These are phyloP conservation scores for Talaromyces thailandensis DNA, from an alignment of 495 filamentous ascomycete genomes.

Conservation along the genomic window DNA sequence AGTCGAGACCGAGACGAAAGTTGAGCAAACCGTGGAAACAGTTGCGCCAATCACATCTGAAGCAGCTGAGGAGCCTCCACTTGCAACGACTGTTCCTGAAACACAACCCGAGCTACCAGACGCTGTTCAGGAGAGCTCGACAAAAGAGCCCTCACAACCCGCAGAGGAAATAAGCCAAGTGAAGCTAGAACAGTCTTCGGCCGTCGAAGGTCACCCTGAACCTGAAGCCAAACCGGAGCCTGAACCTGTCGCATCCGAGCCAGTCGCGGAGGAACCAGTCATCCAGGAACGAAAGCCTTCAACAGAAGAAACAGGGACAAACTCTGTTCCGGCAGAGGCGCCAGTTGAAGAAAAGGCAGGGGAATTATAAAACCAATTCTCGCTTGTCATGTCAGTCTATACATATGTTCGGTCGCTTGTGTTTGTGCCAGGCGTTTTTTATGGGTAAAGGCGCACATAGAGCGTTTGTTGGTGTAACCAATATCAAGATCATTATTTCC, in stretches of 20 bases:
- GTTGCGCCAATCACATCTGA: neutral
- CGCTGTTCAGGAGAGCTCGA: neutral
- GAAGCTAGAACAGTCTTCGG: neutral
- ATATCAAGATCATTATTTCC: neutral
- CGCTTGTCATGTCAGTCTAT: neutral
- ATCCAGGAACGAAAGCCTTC: neutral
- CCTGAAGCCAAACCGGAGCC: neutral
- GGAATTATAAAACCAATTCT: neutral
- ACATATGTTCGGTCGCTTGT: neutral
- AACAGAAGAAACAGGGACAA: neutral
- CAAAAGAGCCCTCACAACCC: neutral
- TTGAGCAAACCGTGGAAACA: neutral
- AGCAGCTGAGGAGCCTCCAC: neutral
- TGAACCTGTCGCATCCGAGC: neutral
- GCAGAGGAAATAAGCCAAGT: neutral
- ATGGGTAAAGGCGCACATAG: neutral
- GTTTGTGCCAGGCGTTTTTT: neutral
- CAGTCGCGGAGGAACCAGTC: neutral
- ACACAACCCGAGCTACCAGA: neutral
- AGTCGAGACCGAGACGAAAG: conserved; percentile 4
- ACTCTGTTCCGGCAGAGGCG: neutral
- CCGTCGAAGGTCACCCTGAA: neutral
- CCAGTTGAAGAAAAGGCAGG: neutral
- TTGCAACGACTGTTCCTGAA: neutral
- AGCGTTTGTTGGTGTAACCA: neutral